Evolutionary conservation across 2,329 filamentous ascomycete genomes (phyloP).

Genomic region (Phaeosphaeriaceae sp.): DNA sequence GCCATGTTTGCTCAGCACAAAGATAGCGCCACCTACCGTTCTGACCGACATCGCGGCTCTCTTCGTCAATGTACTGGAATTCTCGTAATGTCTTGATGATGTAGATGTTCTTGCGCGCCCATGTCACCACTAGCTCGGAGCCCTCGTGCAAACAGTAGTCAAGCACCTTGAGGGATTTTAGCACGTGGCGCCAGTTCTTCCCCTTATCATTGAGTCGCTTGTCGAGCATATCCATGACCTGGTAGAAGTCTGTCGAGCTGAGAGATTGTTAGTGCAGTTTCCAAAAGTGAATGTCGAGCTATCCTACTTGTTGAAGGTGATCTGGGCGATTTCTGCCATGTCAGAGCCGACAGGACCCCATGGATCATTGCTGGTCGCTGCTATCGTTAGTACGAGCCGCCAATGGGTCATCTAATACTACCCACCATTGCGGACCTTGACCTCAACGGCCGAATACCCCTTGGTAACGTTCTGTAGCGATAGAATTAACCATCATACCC

Average conservation of each 20-base stretch:
- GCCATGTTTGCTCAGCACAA: slow-evolving; percentile 1
- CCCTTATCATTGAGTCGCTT: slow-evolving; percentile 98
- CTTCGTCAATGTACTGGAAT: slow-evolving; percentile 95
- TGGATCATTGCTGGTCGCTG: slow-evolving; percentile 97
- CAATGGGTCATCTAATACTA: slow-evolving; percentile 4
- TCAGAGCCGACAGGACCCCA: slow-evolving; percentile 98
- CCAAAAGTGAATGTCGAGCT: background rate
- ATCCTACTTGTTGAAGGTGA: slow-evolving; percentile 95
- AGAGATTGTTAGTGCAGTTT: slow-evolving; percentile 32
- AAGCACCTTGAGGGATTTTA: slow-evolving; percentile 96
- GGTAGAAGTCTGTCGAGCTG: slow-evolving; percentile 96
- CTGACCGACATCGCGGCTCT: slow-evolving; percentile 92
- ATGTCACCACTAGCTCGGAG: slow-evolving; percentile 94
- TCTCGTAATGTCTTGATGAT: slow-evolving; percentile 98
- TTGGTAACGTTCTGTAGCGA: slow-evolving; percentile 82
- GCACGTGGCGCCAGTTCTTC: slow-evolving; percentile 98
- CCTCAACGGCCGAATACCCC: slow-evolving; percentile 93
- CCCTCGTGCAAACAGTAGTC: slow-evolving; percentile 98
- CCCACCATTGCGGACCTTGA: slow-evolving; percentile 73
- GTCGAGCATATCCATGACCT: slow-evolving; percentile 99
- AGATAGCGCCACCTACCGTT: slow-evolving; percentile 72
- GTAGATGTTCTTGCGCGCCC: slow-evolving; percentile 97
- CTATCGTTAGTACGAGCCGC: slow-evolving; percentile 31
- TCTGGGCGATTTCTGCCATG: slow-evolving; percentile 97
- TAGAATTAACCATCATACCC: background rate